A percentile compares a stretch with the other conserved stretches of the same genome.
phyloP scores from a whole-genome alignment of 768 basidiomycete genomes.

The Nidula microcarpa region DNA sequence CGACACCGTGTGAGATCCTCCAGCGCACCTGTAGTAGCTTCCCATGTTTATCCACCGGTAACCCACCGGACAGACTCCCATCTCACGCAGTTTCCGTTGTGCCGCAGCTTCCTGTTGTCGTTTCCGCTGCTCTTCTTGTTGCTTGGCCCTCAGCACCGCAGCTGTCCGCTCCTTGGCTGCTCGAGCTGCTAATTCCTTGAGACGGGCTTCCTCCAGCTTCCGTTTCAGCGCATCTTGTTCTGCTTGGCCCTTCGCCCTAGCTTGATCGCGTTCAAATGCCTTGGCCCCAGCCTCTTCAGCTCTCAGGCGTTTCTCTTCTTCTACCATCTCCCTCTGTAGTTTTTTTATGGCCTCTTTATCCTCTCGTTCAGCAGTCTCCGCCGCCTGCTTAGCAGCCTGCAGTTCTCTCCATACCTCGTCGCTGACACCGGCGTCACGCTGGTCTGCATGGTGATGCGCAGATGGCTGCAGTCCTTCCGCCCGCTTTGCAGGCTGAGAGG shows the following conservation, averaged over 20 bases:
- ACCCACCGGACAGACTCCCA: slow-evolving; percentile 50
- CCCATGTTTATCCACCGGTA: slow-evolving; percentile 39
- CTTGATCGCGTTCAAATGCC: slow-evolving; percentile 13
- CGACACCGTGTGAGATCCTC: not conserved
- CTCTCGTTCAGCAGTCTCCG: slow-evolving; percentile 20
- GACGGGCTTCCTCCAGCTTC: slow-evolving; percentile 20
- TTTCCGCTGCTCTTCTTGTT: slow-evolving; percentile 16
- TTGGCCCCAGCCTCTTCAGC: slow-evolving; percentile 17
- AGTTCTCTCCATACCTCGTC: slow-evolving; percentile 51
- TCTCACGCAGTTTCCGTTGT: slow-evolving; percentile 35
- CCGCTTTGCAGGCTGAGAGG: not conserved
- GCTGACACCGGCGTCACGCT: slow-evolving; percentile 48
- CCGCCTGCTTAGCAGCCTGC: slow-evolving; percentile 32
- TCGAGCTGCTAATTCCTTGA: slow-evolving; percentile 12
- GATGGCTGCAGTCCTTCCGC: slow-evolving; percentile 3
- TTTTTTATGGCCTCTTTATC: slow-evolving; percentile 13
- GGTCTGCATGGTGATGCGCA: slow-evolving; percentile 1
- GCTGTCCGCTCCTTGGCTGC: slow-evolving; percentile 12
- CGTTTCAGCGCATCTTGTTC: slow-evolving; percentile 22
- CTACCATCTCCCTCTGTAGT: slow-evolving; percentile 15
- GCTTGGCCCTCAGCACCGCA: slow-evolving; percentile 8
- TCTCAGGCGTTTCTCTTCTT: slow-evolving; percentile 11
- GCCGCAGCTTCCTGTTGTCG: slow-evolving; percentile 36
- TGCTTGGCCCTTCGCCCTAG: slow-evolving; percentile 20
- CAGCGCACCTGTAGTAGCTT: slow-evolving; percentile 39